Evolutionary conservation across 495 filamentous ascomycete genomes (phyloP).

Genomic region (Aspergillus nidulans): DNA sequence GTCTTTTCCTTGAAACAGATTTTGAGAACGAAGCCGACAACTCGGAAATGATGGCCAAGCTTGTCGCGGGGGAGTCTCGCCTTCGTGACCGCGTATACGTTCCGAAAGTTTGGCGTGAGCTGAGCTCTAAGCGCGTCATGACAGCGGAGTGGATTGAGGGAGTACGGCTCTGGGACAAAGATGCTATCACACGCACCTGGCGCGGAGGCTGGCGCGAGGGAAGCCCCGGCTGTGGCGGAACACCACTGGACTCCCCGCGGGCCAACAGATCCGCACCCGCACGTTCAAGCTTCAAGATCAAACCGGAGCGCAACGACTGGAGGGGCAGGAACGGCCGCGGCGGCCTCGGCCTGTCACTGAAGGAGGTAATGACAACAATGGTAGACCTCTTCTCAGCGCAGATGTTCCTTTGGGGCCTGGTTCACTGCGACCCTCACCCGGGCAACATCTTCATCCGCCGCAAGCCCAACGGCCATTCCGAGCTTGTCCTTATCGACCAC

Average conservation of each 20-base stretch:
- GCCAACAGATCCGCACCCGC: constrained; percentile 32
- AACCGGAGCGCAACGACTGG: constrained; percentile 79
- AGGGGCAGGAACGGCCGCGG: constrained; percentile 62
- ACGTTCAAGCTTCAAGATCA: constrained; percentile 43
- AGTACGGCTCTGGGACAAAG: constrained; percentile 84
- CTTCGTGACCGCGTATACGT: constrained; percentile 80
- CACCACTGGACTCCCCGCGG: constrained; percentile 52
- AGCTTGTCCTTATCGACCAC: constrained; percentile 94
- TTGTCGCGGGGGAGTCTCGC: constrained; percentile 72
- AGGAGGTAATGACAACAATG: constrained; percentile 92
- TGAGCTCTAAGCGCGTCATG: constrained; percentile 80
- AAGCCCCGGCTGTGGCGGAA: constrained; percentile 72
- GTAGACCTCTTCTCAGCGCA: constrained; percentile 91
- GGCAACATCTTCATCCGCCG: constrained; percentile 96
- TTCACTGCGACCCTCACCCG: constrained; percentile 95
- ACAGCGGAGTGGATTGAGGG: constrained; percentile 98
- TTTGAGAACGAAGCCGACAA: constrained; percentile 89
- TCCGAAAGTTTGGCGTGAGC: constrained; percentile 74
- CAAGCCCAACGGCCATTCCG: constrained; percentile 70
- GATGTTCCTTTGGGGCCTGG: constrained; percentile 92
- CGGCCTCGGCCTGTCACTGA: constrained; percentile 75
- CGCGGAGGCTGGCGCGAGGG: constrained; percentile 67
- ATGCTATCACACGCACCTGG: constrained; percentile 69
- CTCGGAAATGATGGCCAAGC: constrained; percentile 71
- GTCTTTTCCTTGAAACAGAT: constrained; percentile 86